Conservation (phyloP, 768 basidiomycete genomes). For the Kwoniella pini region DNA sequence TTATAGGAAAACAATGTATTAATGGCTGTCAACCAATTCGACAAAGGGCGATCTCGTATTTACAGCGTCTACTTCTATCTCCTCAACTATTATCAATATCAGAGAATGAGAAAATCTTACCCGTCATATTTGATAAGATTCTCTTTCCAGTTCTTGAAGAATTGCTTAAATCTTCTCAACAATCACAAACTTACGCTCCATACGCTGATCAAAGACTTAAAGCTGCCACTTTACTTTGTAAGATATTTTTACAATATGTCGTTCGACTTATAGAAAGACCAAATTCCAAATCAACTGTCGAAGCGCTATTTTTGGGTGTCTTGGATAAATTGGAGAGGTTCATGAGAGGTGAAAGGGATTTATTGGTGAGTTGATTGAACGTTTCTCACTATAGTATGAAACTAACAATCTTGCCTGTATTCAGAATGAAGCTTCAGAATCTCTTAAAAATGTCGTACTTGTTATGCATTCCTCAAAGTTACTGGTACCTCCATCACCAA, state of each 20-base stretch:
- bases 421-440: slow-evolving; percentile 93
- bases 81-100: slow-evolving; percentile 66
- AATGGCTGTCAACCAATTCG: slow-evolving; percentile 83
- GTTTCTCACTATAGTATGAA: no score
- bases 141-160: slow-evolving; percentile 91
- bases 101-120: slow-evolving; percentile 62
- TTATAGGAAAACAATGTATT: slow-evolving; percentile 76
- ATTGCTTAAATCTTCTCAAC: slow-evolving; percentile 75
- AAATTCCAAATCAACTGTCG: slow-evolving; percentile 56
- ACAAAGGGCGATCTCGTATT: slow-evolving; percentile 72
- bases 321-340: slow-evolving; percentile 84
- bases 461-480: slow-evolving; percentile 91
- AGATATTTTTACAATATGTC: slow-evolving; percentile 92
- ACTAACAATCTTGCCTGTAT: no score
- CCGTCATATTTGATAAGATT: slow-evolving; percentile 82
- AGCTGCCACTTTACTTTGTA: slow-evolving; percentile 87
- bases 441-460: slow-evolving; percentile 90
- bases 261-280: slow-evolving; percentile 64
- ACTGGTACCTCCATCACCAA: slow-evolving; percentile 65
- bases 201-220: slow-evolving; percentile 72
- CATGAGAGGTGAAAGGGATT: slow-evolving; percentile 83
- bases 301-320: slow-evolving; percentile 82
- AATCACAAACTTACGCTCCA: slow-evolving; percentile 56
- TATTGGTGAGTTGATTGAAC: slow-evolving; percentile 71
- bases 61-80: slow-evolving; percentile 81